phyloP scores from a whole-genome alignment of 371 early-diverging fungal genomes.

The Saksenaea oblongispora region DNA sequence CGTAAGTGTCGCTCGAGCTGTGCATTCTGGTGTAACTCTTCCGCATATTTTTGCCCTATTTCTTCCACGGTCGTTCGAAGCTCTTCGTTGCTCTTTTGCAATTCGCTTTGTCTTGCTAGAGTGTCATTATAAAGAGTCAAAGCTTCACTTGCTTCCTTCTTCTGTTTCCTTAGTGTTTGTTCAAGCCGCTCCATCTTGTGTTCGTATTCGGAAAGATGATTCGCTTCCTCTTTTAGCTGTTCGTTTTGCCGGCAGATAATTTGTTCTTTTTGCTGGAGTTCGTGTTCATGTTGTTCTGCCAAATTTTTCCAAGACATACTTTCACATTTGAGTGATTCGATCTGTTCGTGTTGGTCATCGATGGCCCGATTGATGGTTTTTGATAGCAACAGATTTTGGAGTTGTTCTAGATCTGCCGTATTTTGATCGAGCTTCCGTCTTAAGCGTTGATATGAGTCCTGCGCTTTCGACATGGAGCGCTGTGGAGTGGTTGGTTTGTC shows the following conservation, averaged over 20 bases:
- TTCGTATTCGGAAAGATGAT: background rate
- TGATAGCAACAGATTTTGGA: background rate
- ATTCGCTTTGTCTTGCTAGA: background rate
- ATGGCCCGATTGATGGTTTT: background rate
- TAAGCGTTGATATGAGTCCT: background rate
- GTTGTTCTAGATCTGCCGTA: background rate
- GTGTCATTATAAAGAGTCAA: conserved; percentile 52
- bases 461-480: background rate
- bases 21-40: background rate
- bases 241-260: background rate
- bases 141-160: conserved; percentile 9
- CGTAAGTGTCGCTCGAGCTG: background rate
- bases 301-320: background rate
- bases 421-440: background rate
- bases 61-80: background rate
- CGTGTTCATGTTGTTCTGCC: background rate
- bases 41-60: background rate
- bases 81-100: background rate
- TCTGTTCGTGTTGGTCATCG: background rate
- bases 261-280: background rate
- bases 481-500: background rate
- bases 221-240: background rate
- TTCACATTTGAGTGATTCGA: background rate
- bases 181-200: background rate
- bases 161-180: background rate